These are phyloP conservation scores for Penicillium egyptiacum DNA, from an alignment of 495 filamentous ascomycete genomes.

Conservation along the genomic window DNA sequence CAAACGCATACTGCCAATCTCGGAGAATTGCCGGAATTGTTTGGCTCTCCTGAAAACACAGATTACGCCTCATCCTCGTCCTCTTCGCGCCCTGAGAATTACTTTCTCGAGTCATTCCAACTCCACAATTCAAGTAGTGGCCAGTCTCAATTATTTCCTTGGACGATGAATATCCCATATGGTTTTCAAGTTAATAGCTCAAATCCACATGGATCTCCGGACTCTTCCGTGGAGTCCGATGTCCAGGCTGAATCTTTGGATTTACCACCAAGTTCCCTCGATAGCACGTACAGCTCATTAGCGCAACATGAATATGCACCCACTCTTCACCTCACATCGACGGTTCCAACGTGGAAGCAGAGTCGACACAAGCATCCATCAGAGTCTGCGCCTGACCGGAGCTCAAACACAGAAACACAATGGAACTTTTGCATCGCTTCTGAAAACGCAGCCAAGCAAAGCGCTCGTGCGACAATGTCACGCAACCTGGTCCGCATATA, in stretches of 20 bases:
- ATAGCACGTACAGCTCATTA: not conserved
- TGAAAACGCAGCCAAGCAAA: constrained; percentile 22
- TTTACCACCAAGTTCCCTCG: not conserved
- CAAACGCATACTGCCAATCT: constrained; percentile 4
- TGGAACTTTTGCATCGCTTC: constrained; percentile 14
- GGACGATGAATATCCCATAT: not conserved
- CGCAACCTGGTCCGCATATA: constrained; percentile 44
- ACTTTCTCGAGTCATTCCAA: not conserved
- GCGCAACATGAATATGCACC: not conserved
- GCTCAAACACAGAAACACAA: not conserved
- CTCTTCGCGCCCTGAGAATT: constrained; percentile 1
- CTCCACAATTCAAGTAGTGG: not conserved
- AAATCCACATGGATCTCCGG: not conserved
- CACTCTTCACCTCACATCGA: not conserved
- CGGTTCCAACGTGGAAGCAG: not conserved
- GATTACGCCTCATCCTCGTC: constrained; percentile 5
- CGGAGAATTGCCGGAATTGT: not conserved
- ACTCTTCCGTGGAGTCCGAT: not conserved
- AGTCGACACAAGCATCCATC: not conserved
- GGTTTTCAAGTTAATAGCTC: not conserved
- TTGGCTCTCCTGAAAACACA: not conserved
- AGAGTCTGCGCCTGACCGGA: not conserved
- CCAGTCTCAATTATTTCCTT: constrained; percentile 1
- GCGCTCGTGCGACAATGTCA: constrained; percentile 34
- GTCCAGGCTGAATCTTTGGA: not conserved